Conservation (phyloP, 306 rosid genomes). For the Sophora flavescens region DNA sequence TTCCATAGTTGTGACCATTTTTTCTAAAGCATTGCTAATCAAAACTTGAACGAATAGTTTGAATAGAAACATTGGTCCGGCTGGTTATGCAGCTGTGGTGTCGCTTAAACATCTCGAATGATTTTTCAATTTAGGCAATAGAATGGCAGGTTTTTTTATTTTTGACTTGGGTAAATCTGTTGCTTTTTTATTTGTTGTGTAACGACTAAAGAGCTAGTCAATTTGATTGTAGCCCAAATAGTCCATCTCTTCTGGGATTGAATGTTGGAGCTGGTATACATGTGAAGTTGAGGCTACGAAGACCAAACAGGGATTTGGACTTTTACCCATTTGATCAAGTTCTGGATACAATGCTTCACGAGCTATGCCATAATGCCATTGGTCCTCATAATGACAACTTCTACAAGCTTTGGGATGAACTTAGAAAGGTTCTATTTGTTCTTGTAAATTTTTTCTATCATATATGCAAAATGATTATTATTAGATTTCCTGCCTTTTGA, state of each 20-base stretch:
- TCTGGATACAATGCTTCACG: slow-evolving; percentile 96
- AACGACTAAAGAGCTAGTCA: slow-evolving; percentile 32
- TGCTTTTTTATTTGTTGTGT: slow-evolving; percentile 10
- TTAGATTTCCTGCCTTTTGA: slow-evolving; percentile 13
- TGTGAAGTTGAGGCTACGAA: slow-evolving; percentile 86
- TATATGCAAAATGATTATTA: slow-evolving; percentile 8
- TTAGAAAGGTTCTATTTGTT: slow-evolving; percentile 71
- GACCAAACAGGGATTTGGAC: slow-evolving; percentile 73
- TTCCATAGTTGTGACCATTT: too few species aligned
- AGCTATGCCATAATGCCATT: slow-evolving; percentile 88
- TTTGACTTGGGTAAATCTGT: not conserved
- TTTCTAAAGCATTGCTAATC: not conserved
- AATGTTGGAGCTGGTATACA: slow-evolving; percentile 81
- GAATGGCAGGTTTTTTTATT: not conserved
- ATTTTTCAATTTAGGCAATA: slow-evolving; percentile 5
- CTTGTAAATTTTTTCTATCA: slow-evolving; percentile 15
- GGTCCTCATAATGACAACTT: slow-evolving; percentile 85
- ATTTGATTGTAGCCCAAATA: slow-evolving; percentile 69
- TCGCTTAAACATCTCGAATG: slow-evolving; percentile 9
- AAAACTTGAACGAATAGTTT: not conserved
- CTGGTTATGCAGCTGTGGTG: slow-evolving; percentile 1
- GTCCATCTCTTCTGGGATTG: slow-evolving; percentile 75
- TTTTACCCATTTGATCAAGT: slow-evolving; percentile 77
- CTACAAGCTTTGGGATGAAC: slow-evolving; percentile 98
- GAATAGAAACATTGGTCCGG: slow-evolving; percentile 5